phyloP scores from a whole-genome alignment of 495 filamentous ascomycete genomes.

The Aspergillus mulundensis region DNA sequence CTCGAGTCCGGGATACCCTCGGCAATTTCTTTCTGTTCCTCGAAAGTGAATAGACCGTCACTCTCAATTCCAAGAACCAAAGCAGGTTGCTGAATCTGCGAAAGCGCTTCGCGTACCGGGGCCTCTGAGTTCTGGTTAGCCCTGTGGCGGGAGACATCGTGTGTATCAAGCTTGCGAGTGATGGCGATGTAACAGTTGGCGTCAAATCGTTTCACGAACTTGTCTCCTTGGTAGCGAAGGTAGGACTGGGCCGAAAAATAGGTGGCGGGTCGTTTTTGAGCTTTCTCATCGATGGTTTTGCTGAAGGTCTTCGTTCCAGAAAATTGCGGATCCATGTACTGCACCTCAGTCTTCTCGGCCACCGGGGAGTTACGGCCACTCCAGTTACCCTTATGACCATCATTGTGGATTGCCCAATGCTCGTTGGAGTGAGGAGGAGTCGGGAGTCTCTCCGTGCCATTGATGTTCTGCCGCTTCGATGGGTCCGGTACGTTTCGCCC shows the following conservation, averaged over 20 bases:
- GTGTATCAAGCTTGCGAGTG: conserved; percentile 97
- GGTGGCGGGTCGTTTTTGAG: conserved; percentile 58
- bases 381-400: conserved; percentile 69
- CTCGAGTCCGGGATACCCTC: conserved; percentile 72
- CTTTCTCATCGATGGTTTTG: conserved; percentile 20
- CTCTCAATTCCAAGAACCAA: conserved; percentile 90
- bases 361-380: conserved; percentile 34
- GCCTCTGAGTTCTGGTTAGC: conserved; percentile 36
- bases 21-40: conserved; percentile 89
- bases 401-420: conserved; percentile 93
- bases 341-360: conserved; percentile 24
- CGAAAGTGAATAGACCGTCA: conserved; percentile 94
- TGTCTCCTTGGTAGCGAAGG: conserved; percentile 93
- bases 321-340: conserved; percentile 73
- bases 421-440: conserved; percentile 62
- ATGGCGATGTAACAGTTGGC: conserved; percentile 99
- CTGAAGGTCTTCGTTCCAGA: conserved; percentile 58
- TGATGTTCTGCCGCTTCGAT: conserved; percentile 72
- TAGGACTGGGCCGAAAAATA: conserved; percentile 98
- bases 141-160: conserved; percentile 81
- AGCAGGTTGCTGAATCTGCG: conserved; percentile 77
- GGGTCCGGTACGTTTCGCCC: conserved; percentile 89
- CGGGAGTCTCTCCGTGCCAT: conserved; percentile 55
- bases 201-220: conserved; percentile 96
- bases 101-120: conserved; percentile 68